Base-by-base conservation (phyloP, 2,329 filamentous ascomycete species). In the Neopestalotiopsis clavispora region DNA sequence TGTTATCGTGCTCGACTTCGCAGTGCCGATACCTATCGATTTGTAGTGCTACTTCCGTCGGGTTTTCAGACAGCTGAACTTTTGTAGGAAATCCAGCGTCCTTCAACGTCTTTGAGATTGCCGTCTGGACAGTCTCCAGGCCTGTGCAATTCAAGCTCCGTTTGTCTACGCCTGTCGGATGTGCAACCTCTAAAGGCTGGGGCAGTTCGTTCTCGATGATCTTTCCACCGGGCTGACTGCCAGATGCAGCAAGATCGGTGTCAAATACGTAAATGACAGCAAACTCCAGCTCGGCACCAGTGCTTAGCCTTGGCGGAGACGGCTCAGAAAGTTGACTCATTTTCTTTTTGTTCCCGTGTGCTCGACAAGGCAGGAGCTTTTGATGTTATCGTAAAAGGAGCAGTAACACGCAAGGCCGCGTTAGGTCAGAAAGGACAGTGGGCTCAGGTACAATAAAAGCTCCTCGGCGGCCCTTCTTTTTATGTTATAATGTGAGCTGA, bases 231-330 rank as follows among this genome's bases (percentile, higher is more conserved):
- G 57, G 17, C 23, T 20, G 7, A 14, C 23, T 30, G 23, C 57
- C 28, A 28, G 30, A 20, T 14, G 30, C 23, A 14, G 23, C 23
- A 28, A 28, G 23, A 28, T 20, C 13, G 7, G 49, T n/a, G 13
- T 23, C 9, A 30, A 59, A 38, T 6, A 62, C 59, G 17, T 42
- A 62, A 4, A 38, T 14, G 32, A 62, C 59, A 14, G 59, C 59
- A 40, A 62, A 62, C 23, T 65, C 62, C n/a, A 65, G n/a, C 40
- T 65, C 62, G 4, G 17, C 62, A 28, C 62, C 62, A 52, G 13
- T 20, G 40, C 38, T 49, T 2, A 65, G 62, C 34, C 23, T 20
- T 4, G 62, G 40, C 28, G 62, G 62, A 13, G 17, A 5, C 20
- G 62, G 62, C 34, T 65, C 62, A 20, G 17, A 49, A 2, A 6